phyloP scores from a whole-genome alignment of 2,329 filamentous ascomycete genomes.

The Alternaria solani region DNA sequence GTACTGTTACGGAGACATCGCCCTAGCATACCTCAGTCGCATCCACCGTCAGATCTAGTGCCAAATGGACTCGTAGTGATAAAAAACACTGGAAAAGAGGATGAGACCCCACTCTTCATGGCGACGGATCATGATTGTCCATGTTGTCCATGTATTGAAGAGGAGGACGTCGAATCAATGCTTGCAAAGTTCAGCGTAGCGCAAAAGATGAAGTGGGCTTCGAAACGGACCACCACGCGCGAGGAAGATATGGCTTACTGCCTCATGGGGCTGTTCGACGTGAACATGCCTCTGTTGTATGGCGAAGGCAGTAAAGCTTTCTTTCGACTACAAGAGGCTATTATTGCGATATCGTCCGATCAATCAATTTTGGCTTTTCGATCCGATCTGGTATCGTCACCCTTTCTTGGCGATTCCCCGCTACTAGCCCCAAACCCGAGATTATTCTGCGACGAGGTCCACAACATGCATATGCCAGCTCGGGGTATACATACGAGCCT shows the following conservation, averaged over 20 bases:
- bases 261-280: slow-evolving; percentile 29
- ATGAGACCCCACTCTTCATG: not conserved
- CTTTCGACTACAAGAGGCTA: slow-evolving; percentile 26
- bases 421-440: not conserved
- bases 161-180: not conserved
- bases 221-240: slow-evolving; percentile 7
- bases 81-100: too few relatives aligned
- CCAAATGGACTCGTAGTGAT: too few relatives aligned
- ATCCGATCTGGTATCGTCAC: not conserved
- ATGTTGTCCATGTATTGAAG: not conserved
- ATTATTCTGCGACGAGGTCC: not conserved
- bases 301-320: slow-evolving; percentile 36
- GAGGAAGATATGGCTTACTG: slow-evolving; percentile 30
- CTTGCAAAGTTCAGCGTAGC: not conserved
- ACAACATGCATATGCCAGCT: not conserved
- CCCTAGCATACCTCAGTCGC: not conserved
- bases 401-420: not conserved
- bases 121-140: not conserved
- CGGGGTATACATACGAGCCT: not conserved
- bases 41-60: not conserved
- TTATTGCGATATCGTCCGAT: slow-evolving; percentile 9
- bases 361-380: slow-evolving; percentile 1
- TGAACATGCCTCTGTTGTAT: slow-evolving; percentile 30
- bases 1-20: not conserved
- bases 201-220: slow-evolving; percentile 3